These are phyloP conservation scores for Rhodotorula glutinis DNA, from an alignment of 1,284 basidiomycete species.

Conservation along the genomic window DNA sequence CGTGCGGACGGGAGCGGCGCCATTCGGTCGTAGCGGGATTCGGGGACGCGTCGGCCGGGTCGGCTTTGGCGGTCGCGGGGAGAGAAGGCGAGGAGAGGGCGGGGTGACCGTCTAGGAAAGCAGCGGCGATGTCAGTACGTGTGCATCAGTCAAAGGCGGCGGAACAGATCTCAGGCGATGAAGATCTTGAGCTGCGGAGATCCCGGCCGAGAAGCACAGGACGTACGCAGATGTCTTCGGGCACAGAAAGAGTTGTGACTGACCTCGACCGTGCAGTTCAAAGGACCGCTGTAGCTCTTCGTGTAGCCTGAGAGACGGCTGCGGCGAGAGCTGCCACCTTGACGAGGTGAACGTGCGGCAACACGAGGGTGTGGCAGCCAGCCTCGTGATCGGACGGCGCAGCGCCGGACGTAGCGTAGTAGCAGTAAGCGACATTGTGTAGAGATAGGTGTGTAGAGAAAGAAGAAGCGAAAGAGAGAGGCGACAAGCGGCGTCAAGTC, in stretches of 20 bases:
- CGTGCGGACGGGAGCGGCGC: constrained; percentile 23
- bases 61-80: neutral
- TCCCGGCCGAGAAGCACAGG: neutral
- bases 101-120: neutral
- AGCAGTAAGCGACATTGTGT: neutral
- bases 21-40: neutral
- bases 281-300: neutral
- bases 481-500: neutral
- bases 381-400: neutral
- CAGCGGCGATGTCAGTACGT: neutral
- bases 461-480: neutral
- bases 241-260: neutral
- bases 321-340: neutral
- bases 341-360: neutral
- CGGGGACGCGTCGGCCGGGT: neutral
- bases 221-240: too few relatives aligned
- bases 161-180: too few relatives aligned
- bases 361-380: neutral
- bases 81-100: neutral
- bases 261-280: neutral
- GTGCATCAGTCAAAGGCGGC: neutral
- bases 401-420: neutral
- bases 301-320: neutral
- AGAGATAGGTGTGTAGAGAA: neutral
- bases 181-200: neutral